Base-by-base conservation (phyloP, 2,329 filamentous ascomycete genomes). In the Colletotrichum lini region DNA sequence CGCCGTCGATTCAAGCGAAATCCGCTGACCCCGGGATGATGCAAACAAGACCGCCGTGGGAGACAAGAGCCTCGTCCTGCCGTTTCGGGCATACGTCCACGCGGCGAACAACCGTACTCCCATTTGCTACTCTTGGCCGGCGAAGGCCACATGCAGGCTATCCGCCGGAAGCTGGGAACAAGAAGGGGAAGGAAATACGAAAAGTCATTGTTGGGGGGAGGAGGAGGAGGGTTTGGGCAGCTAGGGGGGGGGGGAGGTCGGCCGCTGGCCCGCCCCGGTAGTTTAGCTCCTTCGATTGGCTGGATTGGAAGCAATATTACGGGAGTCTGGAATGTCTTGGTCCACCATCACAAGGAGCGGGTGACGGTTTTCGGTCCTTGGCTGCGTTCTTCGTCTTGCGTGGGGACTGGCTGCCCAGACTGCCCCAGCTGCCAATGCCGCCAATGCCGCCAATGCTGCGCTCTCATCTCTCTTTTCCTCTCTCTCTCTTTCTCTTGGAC, bases 41-140 rank as follows among this genome's bases (percentile, higher is more conserved):
- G 15, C 26, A 18, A 35, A 10, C 8, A 16, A 18, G 26, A 53
- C 6, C 4, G 26, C 9, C 30, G 7, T 2, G 16, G 50, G 16
- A 35, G 49, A 35, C 16, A 30, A 8, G 16, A 18, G 18, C 50
- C 50, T 35, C 16, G 9, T 12, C 23, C 26, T 53, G 26, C 52
- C 26, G 52, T 35, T 54, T 6, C 26, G 4, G 26, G 26, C 35
- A n/a, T 7, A 18, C 26, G 12, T 13, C 15, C n/a, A 38, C 18
- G 30, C 10, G 16, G 35, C 7, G 16, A 26, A 21, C 18, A 52
- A 23, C 38, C 50, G 38, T 45, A 45, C 44, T 68, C 50, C 58
- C 50, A 64, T 35, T 57, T 68, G n/a, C 65, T 63, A 18, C 44
- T 52, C 44, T 68, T 42, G 65, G 59, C 64, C 47, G 26, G 23